Evolutionary conservation across 306 rosid genomes (phyloP), one percentile per base, ranked within the genome.

Genomic region (Amphicarpaea edgeworthii): DNA sequence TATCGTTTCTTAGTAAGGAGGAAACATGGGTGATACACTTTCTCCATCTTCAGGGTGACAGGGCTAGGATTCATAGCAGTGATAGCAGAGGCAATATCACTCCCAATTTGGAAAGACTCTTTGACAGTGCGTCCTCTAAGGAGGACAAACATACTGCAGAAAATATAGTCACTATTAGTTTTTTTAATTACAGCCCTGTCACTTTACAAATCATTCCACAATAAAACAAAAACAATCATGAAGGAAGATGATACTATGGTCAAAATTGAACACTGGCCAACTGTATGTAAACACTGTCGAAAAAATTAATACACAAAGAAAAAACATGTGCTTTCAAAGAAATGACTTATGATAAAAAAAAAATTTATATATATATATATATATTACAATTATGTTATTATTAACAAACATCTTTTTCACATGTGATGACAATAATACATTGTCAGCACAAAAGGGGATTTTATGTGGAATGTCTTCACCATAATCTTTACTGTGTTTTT

Each of bases 1-100:
- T 94, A 94, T 49, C 96, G 95, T 84, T 94, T 94, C 89, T 94
- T 92, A 16, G 98, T 94, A 24, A 94, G 89, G 72, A 94, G 97
- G 86, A 94, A 87, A 88, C 97, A 94, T 15, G 90, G 88, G 53
- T 86, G 86, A 83, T 91, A 94, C 79, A 94, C 93, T 85, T 94
- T 94, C 86, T 94, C 98, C 98, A 90, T 81, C 82, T 94, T 94
- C 75, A 94, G 88, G 86, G 91, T 83, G 70, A 94, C 93, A n/a
- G 98, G 98, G 45, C 67, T 86, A 23, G 98, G 98, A 82, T 88
- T 91, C 97, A 88, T 94, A 77, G 95, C 93, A 77, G 88, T 86
- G 85, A 94, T 75, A 77, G 93, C 88, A 80, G 94, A 82, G 62
- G 90, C 98, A 88, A 94, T 94, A 83, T 92, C 97, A 58, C 78